Percentiles rank a stretch among this genome's conserved stretches.
These are phyloP conservation scores for Fonsecaea nubica DNA, from an alignment of 2,329 filamentous ascomycete species.

Conservation along the genomic window DNA sequence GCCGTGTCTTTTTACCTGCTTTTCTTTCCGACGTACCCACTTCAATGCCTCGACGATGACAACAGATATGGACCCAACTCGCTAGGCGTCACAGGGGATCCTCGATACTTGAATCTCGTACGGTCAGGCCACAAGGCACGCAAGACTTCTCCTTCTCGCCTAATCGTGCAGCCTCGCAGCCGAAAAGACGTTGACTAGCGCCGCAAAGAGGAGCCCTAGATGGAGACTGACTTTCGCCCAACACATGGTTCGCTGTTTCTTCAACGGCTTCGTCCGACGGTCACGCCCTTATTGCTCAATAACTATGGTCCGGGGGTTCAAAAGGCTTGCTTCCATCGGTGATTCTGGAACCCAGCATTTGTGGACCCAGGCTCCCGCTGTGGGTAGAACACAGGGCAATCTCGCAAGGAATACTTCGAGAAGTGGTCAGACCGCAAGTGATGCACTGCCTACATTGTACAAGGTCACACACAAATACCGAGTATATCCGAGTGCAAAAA, in stretches of 20 bases:
- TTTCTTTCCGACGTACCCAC: slow-evolving; percentile 2
- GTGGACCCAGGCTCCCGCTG: background rate
- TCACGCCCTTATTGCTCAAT: background rate
- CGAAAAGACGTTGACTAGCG: background rate
- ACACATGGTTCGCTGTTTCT: background rate
- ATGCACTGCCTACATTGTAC: background rate
- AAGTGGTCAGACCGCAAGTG: background rate
- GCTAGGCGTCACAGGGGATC: background rate
- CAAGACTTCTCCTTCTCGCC: background rate
- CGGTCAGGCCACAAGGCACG: background rate
- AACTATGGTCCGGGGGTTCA: background rate
- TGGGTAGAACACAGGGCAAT: background rate
- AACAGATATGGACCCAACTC: background rate
- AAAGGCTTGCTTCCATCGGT: background rate
- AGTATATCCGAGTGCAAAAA: no score
- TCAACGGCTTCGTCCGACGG: background rate
- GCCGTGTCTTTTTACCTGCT: background rate
- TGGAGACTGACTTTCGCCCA: background rate
- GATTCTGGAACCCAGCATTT: background rate
- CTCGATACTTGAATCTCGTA: no score
- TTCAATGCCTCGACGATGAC: background rate
- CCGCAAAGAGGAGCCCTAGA: background rate
- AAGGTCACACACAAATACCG: no score
- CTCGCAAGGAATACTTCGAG: background rate
- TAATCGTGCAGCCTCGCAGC: background rate